Base-by-base conservation (phyloP, 352 stramenopile genomes). In the Globisporangium perplexum region DNA sequence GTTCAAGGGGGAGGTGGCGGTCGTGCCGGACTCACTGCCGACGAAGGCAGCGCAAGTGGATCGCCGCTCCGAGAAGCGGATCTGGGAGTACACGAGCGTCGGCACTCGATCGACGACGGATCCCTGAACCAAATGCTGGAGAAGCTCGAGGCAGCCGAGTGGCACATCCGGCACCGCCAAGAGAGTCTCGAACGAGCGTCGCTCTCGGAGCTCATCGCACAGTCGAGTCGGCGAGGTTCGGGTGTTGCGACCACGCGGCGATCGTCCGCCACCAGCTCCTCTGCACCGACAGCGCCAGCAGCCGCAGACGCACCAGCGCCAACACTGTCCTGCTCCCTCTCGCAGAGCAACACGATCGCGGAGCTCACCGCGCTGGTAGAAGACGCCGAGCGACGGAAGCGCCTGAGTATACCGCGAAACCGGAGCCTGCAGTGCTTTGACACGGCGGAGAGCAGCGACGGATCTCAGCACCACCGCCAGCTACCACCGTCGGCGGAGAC, bases 71-170 rank as follows among this genome's bases (percentile, higher is more conserved):
- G 20, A 23, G 20, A 46, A 5, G 8, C 4, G n/a, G 41, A 46
- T 12, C 20, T 8, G 11, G 7, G 5, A n/a, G 24, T 3, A 0
- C 33, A 39, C 20, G 45, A 55, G 10, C 46, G 31, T 2, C 50
- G 35, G 26, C 28, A 45, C 36, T 50, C 42, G 14, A 39, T 60
- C 11, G 39, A 50, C 10, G 63, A 74, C 2, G n/a, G 39, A 7
- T 42, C 45, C 12, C 58, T 82, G 18, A 50, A 46, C 22, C 38
- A 55, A 17, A 69, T 66, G 15, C 55, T 83, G 24, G 47, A 75
- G 47, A 67, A 69, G 15, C 69, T 83, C 14, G 63, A 74, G 62
- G 72, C 72, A 0, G 72, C 67, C 3, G 72, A 79, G 52, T 79
- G 72, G 72, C 67, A 83, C 47, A 41, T 83, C 0, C 53, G 61